These are phyloP conservation scores for Boletus coccyginus DNA, from an alignment of 768 basidiomycete genomes.

Conservation along the genomic window DNA sequence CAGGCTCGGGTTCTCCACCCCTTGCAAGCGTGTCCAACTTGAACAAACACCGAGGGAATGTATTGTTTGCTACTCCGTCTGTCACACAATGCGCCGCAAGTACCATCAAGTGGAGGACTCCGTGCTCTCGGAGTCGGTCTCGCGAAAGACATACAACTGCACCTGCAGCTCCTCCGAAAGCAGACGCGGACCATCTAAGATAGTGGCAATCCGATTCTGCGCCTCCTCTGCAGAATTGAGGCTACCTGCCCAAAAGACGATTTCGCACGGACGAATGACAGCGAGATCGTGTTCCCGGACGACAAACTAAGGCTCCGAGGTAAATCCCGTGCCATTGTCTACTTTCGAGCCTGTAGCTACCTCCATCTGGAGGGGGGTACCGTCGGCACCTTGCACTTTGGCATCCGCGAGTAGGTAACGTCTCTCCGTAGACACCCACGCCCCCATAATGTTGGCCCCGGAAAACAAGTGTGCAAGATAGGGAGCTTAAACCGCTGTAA, in stretches of 20 bases:
- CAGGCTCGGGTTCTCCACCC: background rate
- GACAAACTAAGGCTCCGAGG: constrained; percentile 32
- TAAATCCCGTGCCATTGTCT: background rate
- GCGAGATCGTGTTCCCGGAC: constrained; percentile 22
- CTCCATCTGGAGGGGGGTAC: too few species aligned
- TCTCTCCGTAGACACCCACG: too few species aligned
- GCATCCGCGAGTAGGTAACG: too few species aligned
- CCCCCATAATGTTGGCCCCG: too few species aligned
- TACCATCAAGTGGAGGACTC: constrained; percentile 41
- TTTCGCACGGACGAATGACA: too few species aligned
- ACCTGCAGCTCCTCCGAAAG: constrained; percentile 43
- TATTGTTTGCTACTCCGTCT: constrained; percentile 36
- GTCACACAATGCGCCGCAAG: constrained; percentile 48
- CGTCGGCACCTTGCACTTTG: too few species aligned
- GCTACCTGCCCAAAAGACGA: constrained; percentile 11
- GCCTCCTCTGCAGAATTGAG: constrained; percentile 32
- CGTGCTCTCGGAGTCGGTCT: constrained; percentile 27
- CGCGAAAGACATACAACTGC: constrained; percentile 40
- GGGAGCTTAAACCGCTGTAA: too few species aligned
- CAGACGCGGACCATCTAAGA: constrained; percentile 33
- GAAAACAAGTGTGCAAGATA: too few species aligned
- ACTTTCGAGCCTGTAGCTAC: too few species aligned
- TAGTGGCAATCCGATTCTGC: constrained; percentile 20
- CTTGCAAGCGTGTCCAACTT: constrained; percentile 36
- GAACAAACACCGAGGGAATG: constrained; percentile 35